These are phyloP conservation scores for Arctium minus DNA, from an alignment of 129 eudicot genomes.

Conservation along the genomic window DNA sequence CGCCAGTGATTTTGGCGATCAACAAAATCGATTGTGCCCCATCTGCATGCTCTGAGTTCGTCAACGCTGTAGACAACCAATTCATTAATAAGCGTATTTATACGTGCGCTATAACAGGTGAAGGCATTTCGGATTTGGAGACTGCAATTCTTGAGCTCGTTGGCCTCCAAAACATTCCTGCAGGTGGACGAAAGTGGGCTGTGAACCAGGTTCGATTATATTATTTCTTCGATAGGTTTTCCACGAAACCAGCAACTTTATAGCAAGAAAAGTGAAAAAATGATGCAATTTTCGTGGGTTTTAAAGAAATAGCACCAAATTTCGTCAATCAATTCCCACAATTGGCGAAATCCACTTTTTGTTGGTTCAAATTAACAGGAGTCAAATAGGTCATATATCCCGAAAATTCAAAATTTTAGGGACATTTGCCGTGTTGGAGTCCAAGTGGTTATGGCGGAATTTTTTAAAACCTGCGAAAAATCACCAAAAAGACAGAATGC, in stretches of 20 bases:
- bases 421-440: too few species aligned
- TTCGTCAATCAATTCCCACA: too few species aligned
- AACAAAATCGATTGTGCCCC: constrained; percentile 83
- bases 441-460: background rate
- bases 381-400: too few species aligned
- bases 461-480: too few species aligned
- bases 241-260: background rate
- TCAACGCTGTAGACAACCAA: constrained; percentile 15
- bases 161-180: constrained; percentile 67
- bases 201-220: constrained; percentile 69
- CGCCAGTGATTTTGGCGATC: constrained; percentile 76
- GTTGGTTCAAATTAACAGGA: too few species aligned
- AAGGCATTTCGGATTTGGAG: constrained; percentile 77
- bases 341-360: background rate
- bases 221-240: background rate
- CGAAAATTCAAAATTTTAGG: too few species aligned
- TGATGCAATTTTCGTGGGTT: background rate
- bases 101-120: constrained; percentile 87
- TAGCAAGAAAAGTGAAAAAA: background rate
- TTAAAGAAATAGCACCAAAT: background rate
- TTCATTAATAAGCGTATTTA: constrained; percentile 46
- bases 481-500: too few species aligned
- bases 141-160: constrained; percentile 65
- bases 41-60: constrained; percentile 41
- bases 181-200: constrained; percentile 87